Evolutionary conservation across 1,139 yeast species (phyloP).

Genomic region (Yamadazyma mexicana): DNA sequence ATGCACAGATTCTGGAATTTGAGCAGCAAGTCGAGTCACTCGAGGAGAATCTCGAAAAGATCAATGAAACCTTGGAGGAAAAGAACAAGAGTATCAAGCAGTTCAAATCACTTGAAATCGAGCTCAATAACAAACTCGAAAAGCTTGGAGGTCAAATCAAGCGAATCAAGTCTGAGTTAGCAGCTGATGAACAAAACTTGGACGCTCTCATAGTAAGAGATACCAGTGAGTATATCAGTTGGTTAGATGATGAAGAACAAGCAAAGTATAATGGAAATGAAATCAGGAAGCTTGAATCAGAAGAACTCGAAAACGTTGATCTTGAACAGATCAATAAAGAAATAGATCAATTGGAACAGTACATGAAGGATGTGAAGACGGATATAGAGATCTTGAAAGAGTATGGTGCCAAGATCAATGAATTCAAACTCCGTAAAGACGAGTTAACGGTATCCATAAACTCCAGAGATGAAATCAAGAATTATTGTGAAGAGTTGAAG

Average conservation of each 20-base stretch:
- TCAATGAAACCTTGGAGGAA: conserved; percentile 50
- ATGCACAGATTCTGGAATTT: conserved; percentile 23
- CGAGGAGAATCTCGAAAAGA: conserved; percentile 35
- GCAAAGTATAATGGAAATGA: conserved; percentile 32
- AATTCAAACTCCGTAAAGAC: conserved; percentile 59
- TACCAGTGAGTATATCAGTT: conserved; percentile 46
- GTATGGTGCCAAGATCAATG: conserved; percentile 66
- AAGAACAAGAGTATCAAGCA: conserved; percentile 56
- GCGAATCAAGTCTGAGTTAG: conserved; percentile 40
- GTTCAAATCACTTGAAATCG: conserved; percentile 69
- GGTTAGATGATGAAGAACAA: conserved; percentile 47
- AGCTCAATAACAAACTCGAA: conserved; percentile 64
- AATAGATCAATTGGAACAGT: conserved; percentile 56
- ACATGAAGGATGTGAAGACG: conserved; percentile 57
- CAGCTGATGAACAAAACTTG: conserved; percentile 38
- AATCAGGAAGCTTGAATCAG: conserved; percentile 47
- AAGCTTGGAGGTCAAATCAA: conserved; percentile 47
- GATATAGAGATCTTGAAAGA: conserved; percentile 79
- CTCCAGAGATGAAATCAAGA: conserved; percentile 65
- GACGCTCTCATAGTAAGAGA: conserved; percentile 51
- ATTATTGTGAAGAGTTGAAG: conserved; percentile 67
- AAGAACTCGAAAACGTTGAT: conserved; percentile 54
- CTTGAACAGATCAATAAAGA: conserved; percentile 50
- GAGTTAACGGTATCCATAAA: conserved; percentile 70
- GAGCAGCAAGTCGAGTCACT: conserved; percentile 31